Evolutionary conservation across 1,284 basidiomycete genomes (phyloP).

Genomic region (Trichosporon sp.): DNA sequence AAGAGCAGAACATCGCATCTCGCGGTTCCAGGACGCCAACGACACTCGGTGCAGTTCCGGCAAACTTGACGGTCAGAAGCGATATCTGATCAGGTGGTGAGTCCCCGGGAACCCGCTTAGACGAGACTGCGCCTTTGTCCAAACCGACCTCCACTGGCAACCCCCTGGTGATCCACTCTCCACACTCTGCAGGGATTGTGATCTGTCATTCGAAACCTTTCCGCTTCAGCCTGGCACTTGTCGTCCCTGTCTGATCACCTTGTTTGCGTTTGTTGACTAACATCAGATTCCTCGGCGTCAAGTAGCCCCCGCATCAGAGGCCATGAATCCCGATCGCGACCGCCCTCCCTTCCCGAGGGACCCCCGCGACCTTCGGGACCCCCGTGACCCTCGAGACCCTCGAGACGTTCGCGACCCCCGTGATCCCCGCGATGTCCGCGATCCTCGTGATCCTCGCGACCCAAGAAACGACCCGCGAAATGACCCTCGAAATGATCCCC

Average conservation of each 20-base stretch:
- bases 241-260: background rate
- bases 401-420: slow-evolving; percentile 6
- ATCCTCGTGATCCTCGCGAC: background rate
- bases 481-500: slow-evolving; percentile 16
- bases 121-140: slow-evolving; percentile 5
- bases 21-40: background rate
- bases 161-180: slow-evolving; percentile 7
- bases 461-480: slow-evolving; percentile 8
- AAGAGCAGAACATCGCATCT: background rate
- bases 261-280: slow-evolving; percentile 16
- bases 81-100: slow-evolving; percentile 11
- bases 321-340: slow-evolving; percentile 16
- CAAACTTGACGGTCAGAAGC: background rate
- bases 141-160: background rate
- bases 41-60: background rate
- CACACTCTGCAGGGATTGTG: background rate
- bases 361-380: background rate
- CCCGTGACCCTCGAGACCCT: background rate
- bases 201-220: background rate
- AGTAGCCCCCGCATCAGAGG: background rate
- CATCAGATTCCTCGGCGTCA: slow-evolving; percentile 10
- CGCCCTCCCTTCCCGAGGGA: slow-evolving; percentile 19
- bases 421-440: background rate
- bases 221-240: background rate
- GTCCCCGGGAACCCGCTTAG: background rate